These are phyloP conservation scores for Hirschioporus abietinus DNA, from an alignment of 768 basidiomycete species.

Conservation along the genomic window DNA sequence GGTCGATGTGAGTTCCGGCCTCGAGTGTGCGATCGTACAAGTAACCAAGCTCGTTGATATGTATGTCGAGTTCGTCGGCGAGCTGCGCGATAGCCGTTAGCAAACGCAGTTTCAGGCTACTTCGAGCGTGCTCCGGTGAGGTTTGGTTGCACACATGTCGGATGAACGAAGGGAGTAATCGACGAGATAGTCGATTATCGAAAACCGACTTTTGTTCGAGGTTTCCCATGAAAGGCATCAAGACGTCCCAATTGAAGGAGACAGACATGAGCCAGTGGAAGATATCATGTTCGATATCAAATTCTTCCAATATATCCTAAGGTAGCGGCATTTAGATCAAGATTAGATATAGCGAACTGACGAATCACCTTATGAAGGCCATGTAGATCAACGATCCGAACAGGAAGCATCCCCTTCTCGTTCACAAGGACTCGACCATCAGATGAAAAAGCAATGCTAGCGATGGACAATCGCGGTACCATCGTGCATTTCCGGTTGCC, in stretches of 20 bases:
- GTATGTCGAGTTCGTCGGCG: not conserved
- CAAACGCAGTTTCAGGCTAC: not conserved
- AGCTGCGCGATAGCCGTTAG: conserved; percentile 1
- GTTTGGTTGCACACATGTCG: not conserved
- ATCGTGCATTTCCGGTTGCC: not conserved
- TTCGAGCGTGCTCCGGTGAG: not conserved
- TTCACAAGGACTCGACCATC: conserved; percentile 2
- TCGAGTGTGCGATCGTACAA: conserved; percentile 2
- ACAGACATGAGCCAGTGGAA: conserved; percentile 2
- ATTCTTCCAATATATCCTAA: conserved; percentile 4
- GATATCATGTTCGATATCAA: not conserved
- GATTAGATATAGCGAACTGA: not conserved
- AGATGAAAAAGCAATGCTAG: not conserved
- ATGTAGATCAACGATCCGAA: conserved; percentile 1
- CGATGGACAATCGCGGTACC: conserved; percentile 1
- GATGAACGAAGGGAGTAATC: not conserved
- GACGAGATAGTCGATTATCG: not conserved
- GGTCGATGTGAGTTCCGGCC: not conserved
- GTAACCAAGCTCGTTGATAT: conserved; percentile 2
- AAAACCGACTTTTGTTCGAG: not conserved
- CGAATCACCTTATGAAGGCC: not conserved
- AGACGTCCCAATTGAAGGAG: conserved; percentile 3
- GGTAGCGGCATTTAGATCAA: not conserved
- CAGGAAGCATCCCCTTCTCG: conserved; percentile 3
- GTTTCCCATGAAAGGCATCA: conserved; percentile 4